Evolutionary conservation across 2,329 filamentous ascomycete genomes (phyloP).

Genomic region (Lecanicillium sp.): DNA sequence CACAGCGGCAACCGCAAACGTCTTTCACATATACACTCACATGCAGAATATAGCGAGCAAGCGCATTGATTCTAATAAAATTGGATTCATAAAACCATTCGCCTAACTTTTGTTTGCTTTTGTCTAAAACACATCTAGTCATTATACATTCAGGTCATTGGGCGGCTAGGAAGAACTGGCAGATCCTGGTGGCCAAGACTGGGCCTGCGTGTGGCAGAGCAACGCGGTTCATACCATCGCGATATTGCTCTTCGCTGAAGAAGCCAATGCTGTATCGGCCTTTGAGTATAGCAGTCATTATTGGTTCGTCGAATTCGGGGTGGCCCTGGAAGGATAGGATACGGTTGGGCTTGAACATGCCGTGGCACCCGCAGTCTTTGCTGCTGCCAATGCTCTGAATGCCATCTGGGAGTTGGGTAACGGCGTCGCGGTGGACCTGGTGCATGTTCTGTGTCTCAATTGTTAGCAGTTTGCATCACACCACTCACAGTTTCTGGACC

Average conservation of each 20-base stretch:
- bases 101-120: no score
- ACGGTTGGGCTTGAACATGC: conserved; percentile 28
- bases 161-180: conserved; percentile 4
- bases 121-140: no score
- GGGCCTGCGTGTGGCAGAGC: conserved; percentile 5
- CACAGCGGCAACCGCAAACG: no score
- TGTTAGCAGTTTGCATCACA: conserved; percentile 6
- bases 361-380: conserved; percentile 32
- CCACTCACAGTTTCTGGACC: conserved; percentile 7
- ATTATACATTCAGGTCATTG: background rate
- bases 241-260: conserved; percentile 18
- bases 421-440: conserved; percentile 40
- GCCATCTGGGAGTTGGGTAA: conserved; percentile 28
- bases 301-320: conserved; percentile 33
- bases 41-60: no score
- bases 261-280: conserved; percentile 17
- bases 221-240: conserved; percentile 18
- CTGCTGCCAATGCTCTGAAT: conserved; percentile 33
- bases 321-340: conserved; percentile 39
- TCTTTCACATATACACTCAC: no score
- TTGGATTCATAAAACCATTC: no score
- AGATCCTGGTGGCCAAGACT: conserved; percentile 6
- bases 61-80: no score
- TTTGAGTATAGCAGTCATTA: conserved; percentile 28
- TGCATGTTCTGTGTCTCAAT: conserved; percentile 25